Percentiles rank a stretch among this genome's conserved stretches.
Evolutionary conservation across 116 monocot species (phyloP).

Genomic region (Thalassia testudinum): DNA sequence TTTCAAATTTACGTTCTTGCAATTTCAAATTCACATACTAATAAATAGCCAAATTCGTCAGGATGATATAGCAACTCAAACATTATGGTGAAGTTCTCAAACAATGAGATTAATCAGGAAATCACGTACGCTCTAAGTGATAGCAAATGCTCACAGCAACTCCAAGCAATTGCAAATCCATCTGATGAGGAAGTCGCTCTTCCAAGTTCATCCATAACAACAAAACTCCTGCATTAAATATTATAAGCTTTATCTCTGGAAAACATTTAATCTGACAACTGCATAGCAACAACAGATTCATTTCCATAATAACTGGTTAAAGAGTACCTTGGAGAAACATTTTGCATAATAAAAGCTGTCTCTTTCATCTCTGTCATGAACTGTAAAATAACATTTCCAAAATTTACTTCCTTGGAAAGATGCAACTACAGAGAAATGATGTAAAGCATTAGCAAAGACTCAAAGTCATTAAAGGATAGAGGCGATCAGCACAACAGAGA

Average conservation of each 20-base stretch:
- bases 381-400: conserved; percentile 38
- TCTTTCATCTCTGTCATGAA: conserved; percentile 99
- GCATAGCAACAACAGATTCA: neutral
- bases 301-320: neutral
- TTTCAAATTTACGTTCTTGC: too few species aligned
- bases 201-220: conserved; percentile 98
- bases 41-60: too few species aligned
- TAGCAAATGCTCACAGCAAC: conserved; percentile 89
- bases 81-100: neutral
- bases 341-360: conserved; percentile 96
- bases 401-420: too few species aligned
- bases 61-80: neutral
- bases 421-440: too few species aligned
- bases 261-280: conserved; percentile 3
- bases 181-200: conserved; percentile 95
- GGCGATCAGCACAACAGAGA: too few species aligned
- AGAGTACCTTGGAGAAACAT: conserved; percentile 62
- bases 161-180: conserved; percentile 98
- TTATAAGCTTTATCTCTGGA: neutral
- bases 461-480: too few species aligned
- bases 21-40: too few species aligned
- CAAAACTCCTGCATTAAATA: conserved; percentile 42
- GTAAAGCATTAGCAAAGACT: too few species aligned
- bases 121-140: conserved; percentile 65
- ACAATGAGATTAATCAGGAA: neutral